Percentiles rank a stretch among this genome's conserved stretches.
Conservation (phyloP, 192 early-diverging fungal genomes). For the Coemansia sp. region DNA sequence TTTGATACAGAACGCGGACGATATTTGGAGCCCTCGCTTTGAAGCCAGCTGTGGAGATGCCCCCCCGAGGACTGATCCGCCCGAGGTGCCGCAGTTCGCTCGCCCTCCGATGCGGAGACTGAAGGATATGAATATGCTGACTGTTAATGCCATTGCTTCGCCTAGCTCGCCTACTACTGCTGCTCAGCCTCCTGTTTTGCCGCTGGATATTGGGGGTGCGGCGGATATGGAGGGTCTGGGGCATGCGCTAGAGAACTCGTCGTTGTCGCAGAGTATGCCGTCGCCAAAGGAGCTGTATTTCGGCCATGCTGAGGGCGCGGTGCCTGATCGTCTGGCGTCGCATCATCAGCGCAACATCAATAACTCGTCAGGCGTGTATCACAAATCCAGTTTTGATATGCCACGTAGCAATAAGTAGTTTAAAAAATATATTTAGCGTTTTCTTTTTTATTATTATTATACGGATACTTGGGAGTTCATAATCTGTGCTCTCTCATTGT, state of each 20-base stretch:
- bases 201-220: not conserved
- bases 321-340: constrained; percentile 5
- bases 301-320: not conserved
- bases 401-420: constrained; percentile 15
- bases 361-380: constrained; percentile 11
- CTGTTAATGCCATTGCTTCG: constrained; percentile 2
- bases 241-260: constrained; percentile 8
- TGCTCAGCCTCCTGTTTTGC: not conserved
- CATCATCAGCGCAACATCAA: constrained; percentile 3
- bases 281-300: constrained; percentile 34
- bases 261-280: constrained; percentile 51
- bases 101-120: constrained; percentile 19
- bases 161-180: not conserved
- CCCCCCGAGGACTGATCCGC: not conserved
- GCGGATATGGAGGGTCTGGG: not conserved
- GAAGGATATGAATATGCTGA: constrained; percentile 13
- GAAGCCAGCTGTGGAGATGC: not conserved
- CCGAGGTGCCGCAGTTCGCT: not conserved
- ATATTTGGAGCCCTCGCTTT: constrained; percentile 36
- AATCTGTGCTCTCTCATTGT: too few species aligned
- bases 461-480: too few species aligned
- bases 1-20: constrained; percentile 59
- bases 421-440: not conserved
- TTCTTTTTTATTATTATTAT: too few species aligned
- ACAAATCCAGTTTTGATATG: constrained; percentile 40